Base-by-base conservation (phyloP, 1,284 basidiomycete genomes). In the Malassezia slooffiae region DNA sequence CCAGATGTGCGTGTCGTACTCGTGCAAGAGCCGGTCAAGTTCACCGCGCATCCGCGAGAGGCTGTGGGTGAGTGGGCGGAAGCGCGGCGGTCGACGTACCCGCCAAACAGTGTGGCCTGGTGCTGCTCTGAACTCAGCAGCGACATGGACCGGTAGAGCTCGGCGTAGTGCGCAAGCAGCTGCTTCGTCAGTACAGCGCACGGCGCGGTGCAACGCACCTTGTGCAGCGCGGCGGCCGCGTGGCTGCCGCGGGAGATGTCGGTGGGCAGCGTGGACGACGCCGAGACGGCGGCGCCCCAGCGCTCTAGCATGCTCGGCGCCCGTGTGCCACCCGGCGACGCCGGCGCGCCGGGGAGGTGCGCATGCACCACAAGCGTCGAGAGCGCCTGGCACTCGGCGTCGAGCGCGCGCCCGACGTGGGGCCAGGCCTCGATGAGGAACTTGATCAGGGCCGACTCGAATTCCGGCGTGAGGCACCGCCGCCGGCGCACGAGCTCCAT, bases 381-480 rank as follows among this genome's bases (percentile, higher is more conserved):
- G 12, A 66, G 31, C 5, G 53, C 44, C 8, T 49, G 24, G 15
- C 66, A 54, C 23, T 60, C 56, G 4, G 55, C 54, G 38, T 62
- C 59, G 3, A 66, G 41, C 13, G 47, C 44, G 10, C 52, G 40
- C 28, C 62, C 59, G 17, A 64, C 19, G 2, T 55, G 29, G 0
- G 65, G 61, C 43, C 57, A 67, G 1, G 56, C 44, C 2, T 50
- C 26, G 21, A 67, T 51, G 31, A 64, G 54, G 41, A 60, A 58
- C 13, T 52, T 46, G 50, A 66, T 57, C 31, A 61, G 34, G 4
- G 49, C 53, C 1, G 36, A n/a, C 37, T 62, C 51, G 9, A 67
- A 32, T 16, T 57, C 37, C n/a, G 47, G 34, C 19, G 41, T 29
- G 5, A 34, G 20, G 19, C 54, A 56, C 0, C 57, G 58, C 10